A percentile compares a stretch with the other conserved stretches of the same genome.
Conservation (phyloP, 805 yeast genomes). For the Nakazawaea wyomingensis region DNA sequence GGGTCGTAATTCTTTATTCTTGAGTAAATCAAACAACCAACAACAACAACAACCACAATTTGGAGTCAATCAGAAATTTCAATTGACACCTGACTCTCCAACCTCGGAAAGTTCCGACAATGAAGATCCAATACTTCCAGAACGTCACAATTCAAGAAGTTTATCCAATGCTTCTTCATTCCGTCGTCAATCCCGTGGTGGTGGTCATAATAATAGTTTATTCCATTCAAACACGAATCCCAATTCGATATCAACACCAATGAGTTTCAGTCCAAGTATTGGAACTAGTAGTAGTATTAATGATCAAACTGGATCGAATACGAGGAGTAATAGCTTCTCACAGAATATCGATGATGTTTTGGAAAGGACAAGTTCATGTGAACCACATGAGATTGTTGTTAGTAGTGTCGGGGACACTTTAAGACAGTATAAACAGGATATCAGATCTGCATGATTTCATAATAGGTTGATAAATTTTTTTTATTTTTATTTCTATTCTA, state of each 20-base stretch:
- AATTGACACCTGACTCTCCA: conserved; percentile 11
- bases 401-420: conserved; percentile 28
- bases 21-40: conserved; percentile 4
- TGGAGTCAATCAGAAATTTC: conserved; percentile 6
- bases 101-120: conserved; percentile 12
- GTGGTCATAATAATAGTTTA: too few species aligned
- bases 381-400: conserved; percentile 20
- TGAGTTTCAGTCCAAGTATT: too few species aligned
- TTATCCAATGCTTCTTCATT: conserved; percentile 3
- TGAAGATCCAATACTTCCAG: conserved; percentile 4
- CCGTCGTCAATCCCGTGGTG: neutral
- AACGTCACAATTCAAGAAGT: neutral
- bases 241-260: too few species aligned
- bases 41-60: neutral
- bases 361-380: neutral
- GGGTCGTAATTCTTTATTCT: conserved; percentile 1
- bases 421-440: conserved; percentile 26
- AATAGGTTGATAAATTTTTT: too few species aligned
- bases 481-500: too few species aligned
- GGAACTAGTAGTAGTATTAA: neutral
- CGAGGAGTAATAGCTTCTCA: neutral
- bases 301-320: neutral
- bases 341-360: conserved; percentile 10
- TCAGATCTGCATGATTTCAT: conserved; percentile 12
- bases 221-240: too few species aligned